Base-by-base conservation (phyloP, 768 basidiomycete genomes). In the button mushroom (Agaricus bisporus) region DNA sequence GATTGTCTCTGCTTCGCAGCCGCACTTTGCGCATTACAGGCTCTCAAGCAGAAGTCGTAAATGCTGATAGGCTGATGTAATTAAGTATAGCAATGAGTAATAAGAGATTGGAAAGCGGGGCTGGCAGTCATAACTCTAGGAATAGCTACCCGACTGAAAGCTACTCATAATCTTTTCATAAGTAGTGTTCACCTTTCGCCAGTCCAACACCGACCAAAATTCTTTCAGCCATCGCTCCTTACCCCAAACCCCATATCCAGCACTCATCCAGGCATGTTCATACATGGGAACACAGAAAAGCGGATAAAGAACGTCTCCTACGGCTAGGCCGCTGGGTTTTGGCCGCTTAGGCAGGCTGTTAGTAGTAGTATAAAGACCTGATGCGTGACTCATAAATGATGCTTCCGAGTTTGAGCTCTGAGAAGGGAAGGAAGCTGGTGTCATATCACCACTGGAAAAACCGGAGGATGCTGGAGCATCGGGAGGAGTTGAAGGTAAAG, bases 191-290 rank as follows among this genome's bases (percentile, higher is more conserved):
- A 88, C 80, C 62, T 78, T 81, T 37, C 68, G 60, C 92, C 92
- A 95, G 65, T 95, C 76, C 49, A 95, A 67, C 18, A 86, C 87
- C 9, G 72, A 74, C 91, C 91, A 95, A 70, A 94, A 92, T 63
- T 84, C 78, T 61, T 76, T 80, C 64, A 95, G 64, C 77, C 91
- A 95, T 60, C 78, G 78, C 65, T 95, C 91, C 69, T 91, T 89
- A 22, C 93, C 92, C 89, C 90, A 93, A 4, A 95, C 80, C 4
- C 92, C 92, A 59, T 86, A 92, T 37, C 88, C 89, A 18, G 87
- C 85, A 46, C 76, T 74, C 63, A 95, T 74, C 90, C 91, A 95
- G 25, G 86, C 85, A 59, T 91, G 92, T 66, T 93, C 91, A 60
- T 92, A 80, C 4, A 90, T 80, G 41, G 84, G 83, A 48, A 93